Evolutionary conservation across 129 eudicot species (phyloP).

Genomic region (Oenanthe sinensis): DNA sequence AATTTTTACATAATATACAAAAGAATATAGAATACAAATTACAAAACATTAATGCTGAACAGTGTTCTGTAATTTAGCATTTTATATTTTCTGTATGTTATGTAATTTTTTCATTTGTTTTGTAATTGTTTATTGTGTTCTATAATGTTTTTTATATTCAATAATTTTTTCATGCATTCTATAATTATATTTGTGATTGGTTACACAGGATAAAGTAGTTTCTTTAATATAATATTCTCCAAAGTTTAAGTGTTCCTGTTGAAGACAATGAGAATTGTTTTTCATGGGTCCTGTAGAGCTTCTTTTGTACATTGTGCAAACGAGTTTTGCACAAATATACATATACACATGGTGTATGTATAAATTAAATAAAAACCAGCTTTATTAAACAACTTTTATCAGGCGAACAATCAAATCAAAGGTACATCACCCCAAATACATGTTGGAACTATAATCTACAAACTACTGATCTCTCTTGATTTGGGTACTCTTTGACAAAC

Average conservation of each 20-base stretch:
- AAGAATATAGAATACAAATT: too few relatives aligned
- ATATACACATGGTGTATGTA: not conserved
- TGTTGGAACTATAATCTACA: slow-evolving; percentile 5
- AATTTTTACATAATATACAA: too few relatives aligned
- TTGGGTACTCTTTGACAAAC: not conserved
- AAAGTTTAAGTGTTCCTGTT: not conserved
- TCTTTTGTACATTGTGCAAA: not conserved
- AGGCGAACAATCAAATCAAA: slow-evolving; percentile 6
- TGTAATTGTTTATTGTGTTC: too few relatives aligned
- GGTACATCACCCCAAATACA: not conserved
- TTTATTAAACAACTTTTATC: not conserved
- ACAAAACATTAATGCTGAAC: too few relatives aligned
- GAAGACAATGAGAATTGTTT: not conserved
- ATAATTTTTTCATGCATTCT: too few relatives aligned
- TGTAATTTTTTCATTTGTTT: too few relatives aligned
- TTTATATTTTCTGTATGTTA: too few relatives aligned
- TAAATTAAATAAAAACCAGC: not conserved
- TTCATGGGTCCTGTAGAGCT: not conserved
- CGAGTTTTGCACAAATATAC: slow-evolving; percentile 2
- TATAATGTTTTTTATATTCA: too few relatives aligned
- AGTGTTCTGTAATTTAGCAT: too few relatives aligned
- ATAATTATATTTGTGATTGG: too few relatives aligned
- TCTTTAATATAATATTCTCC: too few relatives aligned
- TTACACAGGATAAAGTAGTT: too few relatives aligned
- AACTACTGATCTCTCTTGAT: not conserved